Base-by-base conservation (phyloP, 2,329 filamentous ascomycete genomes). In the Aspergillus ochraceus region DNA sequence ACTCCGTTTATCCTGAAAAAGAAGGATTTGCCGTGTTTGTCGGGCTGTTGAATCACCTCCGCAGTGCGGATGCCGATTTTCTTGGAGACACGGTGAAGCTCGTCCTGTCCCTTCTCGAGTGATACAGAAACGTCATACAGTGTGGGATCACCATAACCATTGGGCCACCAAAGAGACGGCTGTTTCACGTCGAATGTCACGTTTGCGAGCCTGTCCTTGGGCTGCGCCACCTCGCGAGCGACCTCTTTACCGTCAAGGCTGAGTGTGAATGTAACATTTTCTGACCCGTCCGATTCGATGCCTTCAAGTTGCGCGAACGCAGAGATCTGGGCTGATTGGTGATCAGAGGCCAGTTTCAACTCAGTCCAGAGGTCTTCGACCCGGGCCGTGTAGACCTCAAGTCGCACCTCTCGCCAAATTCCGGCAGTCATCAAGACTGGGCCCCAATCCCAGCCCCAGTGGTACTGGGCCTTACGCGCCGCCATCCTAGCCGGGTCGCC, bases 391-490 rank as follows among this genome's bases (percentile, higher is more conserved):
- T 89, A 92, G 0, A 82, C 81, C 71, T 93, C 89, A 2, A 92
- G 72, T 12, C 81, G 81, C 2, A 92, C 81, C 2, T 86, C 83
- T 62, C 84, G 84, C 89, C 90, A 92, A 2, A 86, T 84, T 0
- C 87, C 87, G 9, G 81, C 83, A 0, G 86, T 87, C 71, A 86
- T 81, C 54, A 89, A 66, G 6, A 87, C 80, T 1, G 87, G 87
- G 0, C 87, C 88, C 88, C 87, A 89, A 67, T 90, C 87, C 87
- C 87, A 90, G 4, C 88, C 86, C 86, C 86, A 90, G 65, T 89
- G 84, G 65, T 87, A 90, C 71, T 90, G 88, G 0, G 87, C 85
- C 68, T 90, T 90, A n/a, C 88, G 77, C 0, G 86, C 82, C 3
- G 81, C 81, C 12, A 85, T 69, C 26, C 79, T 68, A 10, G 76